Conservation (phyloP, 768 basidiomycete species). For the Termitomyces sp. region DNA sequence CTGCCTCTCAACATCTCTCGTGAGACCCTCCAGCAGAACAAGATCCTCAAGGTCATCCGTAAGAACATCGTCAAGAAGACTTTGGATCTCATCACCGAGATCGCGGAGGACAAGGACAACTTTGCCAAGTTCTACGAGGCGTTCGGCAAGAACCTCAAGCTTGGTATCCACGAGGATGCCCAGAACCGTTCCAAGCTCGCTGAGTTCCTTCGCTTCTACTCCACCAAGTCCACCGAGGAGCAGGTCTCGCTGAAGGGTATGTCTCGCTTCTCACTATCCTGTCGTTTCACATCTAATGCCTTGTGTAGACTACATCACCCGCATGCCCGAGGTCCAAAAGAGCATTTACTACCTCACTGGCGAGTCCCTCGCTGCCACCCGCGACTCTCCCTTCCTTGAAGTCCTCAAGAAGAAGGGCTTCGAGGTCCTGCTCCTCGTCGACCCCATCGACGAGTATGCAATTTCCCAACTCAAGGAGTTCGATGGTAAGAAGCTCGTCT, state of each 20-base stretch:
- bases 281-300: neutral
- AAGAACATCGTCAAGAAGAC: slow-evolving; percentile 99
- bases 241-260: slow-evolving; percentile 88
- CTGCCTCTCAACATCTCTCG: slow-evolving; percentile 99
- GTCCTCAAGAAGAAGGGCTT: slow-evolving; percentile 99
- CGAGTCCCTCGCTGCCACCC: slow-evolving; percentile 87
- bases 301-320: slow-evolving; percentile 89
- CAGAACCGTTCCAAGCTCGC: slow-evolving; percentile 99
- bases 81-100: slow-evolving; percentile 91
- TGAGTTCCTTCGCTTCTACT: slow-evolving; percentile 98
- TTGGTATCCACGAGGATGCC: slow-evolving; percentile 98
- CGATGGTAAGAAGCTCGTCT: slow-evolving; percentile 95
- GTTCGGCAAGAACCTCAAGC: slow-evolving; percentile 99
- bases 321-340: slow-evolving; percentile 98
- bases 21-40: slow-evolving; percentile 99
- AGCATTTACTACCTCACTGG: slow-evolving; percentile 99
- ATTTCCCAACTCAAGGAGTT: slow-evolving; percentile 99
- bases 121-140: slow-evolving; percentile 96
- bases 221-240: slow-evolving; percentile 92
- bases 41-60: slow-evolving; percentile 99
- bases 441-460: slow-evolving; percentile 99
- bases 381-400: slow-evolving; percentile 98
- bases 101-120: slow-evolving; percentile 99
- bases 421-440: slow-evolving; percentile 94
- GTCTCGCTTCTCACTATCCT: neutral